Conservation (phyloP, 2,329 filamentous ascomycete species). For the Albophoma yamanashiensis region DNA sequence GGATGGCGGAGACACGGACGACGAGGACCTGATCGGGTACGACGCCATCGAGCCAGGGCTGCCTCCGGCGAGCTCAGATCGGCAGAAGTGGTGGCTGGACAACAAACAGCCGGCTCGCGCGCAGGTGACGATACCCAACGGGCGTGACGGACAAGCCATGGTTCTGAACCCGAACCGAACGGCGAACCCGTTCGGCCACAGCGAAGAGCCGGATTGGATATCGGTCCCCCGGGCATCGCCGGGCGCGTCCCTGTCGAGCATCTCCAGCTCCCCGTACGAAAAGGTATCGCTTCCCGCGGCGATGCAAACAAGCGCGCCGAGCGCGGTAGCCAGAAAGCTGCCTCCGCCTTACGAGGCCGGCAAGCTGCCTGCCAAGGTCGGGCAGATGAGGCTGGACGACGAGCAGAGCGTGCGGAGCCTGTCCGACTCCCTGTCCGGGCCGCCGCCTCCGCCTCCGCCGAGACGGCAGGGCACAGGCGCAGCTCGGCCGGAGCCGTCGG, state of each 20-base stretch:
- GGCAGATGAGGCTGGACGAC: constrained; percentile 31
- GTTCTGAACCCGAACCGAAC: constrained; percentile 63
- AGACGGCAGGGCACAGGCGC: constrained; percentile 28
- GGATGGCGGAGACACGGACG: constrained; percentile 48
- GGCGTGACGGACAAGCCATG: constrained; percentile 38
- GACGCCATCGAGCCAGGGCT: constrained; percentile 73
- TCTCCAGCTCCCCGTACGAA: constrained; percentile 50
- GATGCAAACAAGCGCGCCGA: constrained; percentile 29
- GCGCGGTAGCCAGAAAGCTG: constrained; percentile 35
- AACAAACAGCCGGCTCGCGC: constrained; percentile 67
- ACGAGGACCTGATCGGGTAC: constrained; percentile 74
- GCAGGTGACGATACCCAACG: constrained; percentile 51
- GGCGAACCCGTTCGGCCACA: constrained; percentile 70
- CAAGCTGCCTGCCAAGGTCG: constrained; percentile 33
- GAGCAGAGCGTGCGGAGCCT: constrained; percentile 17
- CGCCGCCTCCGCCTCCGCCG: constrained; percentile 35
- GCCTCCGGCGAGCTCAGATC: constrained; percentile 55
- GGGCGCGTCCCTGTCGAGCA: constrained; percentile 42
- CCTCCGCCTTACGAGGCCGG: constrained; percentile 40
- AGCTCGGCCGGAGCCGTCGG: constrained; percentile 5
- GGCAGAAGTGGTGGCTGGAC: constrained; percentile 61
- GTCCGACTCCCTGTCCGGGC: constrained; percentile 7
- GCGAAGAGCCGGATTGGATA: constrained; percentile 78
- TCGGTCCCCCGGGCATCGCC: constrained; percentile 45
- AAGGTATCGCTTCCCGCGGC: constrained; percentile 40